Percentiles rank a stretch among this genome's conserved stretches.
phyloP scores from a whole-genome alignment of 2,329 filamentous ascomycete species.

The Diatrype stigma region DNA sequence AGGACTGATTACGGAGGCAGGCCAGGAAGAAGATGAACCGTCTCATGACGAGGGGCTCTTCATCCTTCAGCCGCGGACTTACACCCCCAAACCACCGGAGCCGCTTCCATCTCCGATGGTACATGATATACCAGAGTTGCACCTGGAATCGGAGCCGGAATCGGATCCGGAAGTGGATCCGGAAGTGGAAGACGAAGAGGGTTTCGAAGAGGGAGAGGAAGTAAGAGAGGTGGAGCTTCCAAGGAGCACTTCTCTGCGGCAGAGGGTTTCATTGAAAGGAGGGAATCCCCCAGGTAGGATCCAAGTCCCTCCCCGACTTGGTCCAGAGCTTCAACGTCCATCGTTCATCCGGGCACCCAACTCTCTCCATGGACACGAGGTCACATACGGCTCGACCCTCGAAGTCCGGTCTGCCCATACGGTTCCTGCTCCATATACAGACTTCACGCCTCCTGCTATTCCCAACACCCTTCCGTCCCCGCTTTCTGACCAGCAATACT shows the following conservation, averaged over 20 bases:
- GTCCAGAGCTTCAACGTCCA: conserved; percentile 20
- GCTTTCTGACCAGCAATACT: conserved; percentile 52
- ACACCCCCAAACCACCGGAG: conserved; percentile 48
- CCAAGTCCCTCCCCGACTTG: conserved; percentile 44
- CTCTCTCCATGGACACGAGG: conserved; percentile 37
- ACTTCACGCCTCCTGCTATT: conserved; percentile 35
- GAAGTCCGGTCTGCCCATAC: conserved; percentile 37
- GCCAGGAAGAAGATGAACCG: conserved; percentile 16
- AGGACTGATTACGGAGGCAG: conserved; percentile 15
- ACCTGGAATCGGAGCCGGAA: conserved; percentile 2
- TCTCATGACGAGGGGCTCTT: conserved; percentile 40
- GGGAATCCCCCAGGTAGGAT: conserved; percentile 50
- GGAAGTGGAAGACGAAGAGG: conserved; percentile 17
- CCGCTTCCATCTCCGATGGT: conserved; percentile 45
- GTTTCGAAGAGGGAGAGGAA: too few species aligned
- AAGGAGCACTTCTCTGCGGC: conserved; percentile 45
- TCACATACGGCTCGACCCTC: conserved; percentile 44
- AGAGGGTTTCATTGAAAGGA: conserved; percentile 49
- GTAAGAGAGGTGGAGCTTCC: conserved; percentile 13
- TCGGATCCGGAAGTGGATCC: conserved; percentile 17
- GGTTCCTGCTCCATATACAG: conserved; percentile 22
- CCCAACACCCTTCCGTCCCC: conserved; percentile 43
- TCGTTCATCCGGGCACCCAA: conserved; percentile 14
- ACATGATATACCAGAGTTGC: conserved; percentile 18
- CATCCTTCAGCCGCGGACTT: conserved; percentile 54